Percentiles rank a stretch among this genome's conserved stretches.
phyloP scores from a whole-genome alignment of 768 basidiomycete genomes.

The Tricholoma flavovirens region DNA sequence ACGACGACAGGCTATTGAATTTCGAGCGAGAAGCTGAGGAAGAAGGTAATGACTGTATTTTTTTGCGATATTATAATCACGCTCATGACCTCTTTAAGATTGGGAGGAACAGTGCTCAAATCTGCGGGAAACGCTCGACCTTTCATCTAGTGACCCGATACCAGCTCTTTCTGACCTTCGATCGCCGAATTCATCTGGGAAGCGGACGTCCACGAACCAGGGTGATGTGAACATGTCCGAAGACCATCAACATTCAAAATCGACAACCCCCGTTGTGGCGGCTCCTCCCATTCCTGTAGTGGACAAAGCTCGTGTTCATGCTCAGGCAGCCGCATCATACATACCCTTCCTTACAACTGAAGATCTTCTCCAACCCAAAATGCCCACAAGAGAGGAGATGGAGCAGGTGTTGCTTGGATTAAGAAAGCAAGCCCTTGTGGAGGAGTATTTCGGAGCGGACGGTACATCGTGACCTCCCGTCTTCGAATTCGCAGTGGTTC shows the following conservation, averaged over 20 bases:
- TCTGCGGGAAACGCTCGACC: slow-evolving; percentile 46
- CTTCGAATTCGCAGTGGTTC: neutral
- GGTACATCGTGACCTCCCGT: slow-evolving; percentile 10
- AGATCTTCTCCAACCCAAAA: slow-evolving; percentile 65
- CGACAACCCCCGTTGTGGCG: slow-evolving; percentile 17
- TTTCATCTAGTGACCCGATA: slow-evolving; percentile 45
- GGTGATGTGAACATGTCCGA: slow-evolving; percentile 38
- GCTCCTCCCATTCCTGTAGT: slow-evolving; percentile 17
- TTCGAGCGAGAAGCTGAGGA: slow-evolving; percentile 71
- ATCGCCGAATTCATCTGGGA: slow-evolving; percentile 22
- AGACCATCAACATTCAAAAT: slow-evolving; percentile 26
- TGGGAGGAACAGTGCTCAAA: slow-evolving; percentile 59
- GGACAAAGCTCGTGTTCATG: slow-evolving; percentile 34
- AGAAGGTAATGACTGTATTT: slow-evolving; percentile 45
- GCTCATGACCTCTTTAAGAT: slow-evolving; percentile 32
- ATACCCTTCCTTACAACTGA: slow-evolving; percentile 74
- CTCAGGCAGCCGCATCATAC: slow-evolving; percentile 58
- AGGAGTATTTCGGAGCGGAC: slow-evolving; percentile 57
- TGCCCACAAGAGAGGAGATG: slow-evolving; percentile 77
- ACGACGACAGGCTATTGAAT: slow-evolving; percentile 56
- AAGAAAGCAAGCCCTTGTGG: slow-evolving; percentile 75
- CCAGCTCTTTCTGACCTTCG: slow-evolving; percentile 45
- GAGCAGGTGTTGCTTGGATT: slow-evolving; percentile 67
- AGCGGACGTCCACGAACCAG: slow-evolving; percentile 50
- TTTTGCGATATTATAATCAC: neutral